These are phyloP conservation scores for Microcos paniculata DNA, from an alignment of 345 rosid genomes.

Conservation along the genomic window DNA sequence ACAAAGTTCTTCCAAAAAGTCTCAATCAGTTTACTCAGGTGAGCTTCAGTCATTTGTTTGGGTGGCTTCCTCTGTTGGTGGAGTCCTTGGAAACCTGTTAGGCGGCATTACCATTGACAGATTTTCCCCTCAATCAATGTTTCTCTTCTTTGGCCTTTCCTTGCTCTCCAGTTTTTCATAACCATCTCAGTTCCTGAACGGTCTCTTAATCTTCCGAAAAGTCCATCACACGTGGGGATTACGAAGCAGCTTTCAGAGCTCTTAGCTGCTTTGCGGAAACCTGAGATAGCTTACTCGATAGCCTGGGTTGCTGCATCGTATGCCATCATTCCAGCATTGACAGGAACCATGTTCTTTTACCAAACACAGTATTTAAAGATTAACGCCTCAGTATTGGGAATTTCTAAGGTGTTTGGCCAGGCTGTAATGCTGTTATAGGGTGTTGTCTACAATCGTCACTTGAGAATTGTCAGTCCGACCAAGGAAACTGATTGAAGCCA, in stretches of 20 bases:
- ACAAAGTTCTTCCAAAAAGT: conserved; percentile 26
- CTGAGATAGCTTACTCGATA: conserved; percentile 62
- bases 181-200: conserved; percentile 57
- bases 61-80: conserved; percentile 83
- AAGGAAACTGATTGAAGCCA: conserved; percentile 57
- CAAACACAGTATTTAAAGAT: conserved; percentile 66
- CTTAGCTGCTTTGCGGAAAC: conserved; percentile 49
- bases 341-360: conserved; percentile 96
- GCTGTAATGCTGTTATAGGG: conserved; percentile 83
- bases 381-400: conserved; percentile 59
- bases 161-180: conserved; percentile 55
- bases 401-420: conserved; percentile 87
- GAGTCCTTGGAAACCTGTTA: conserved; percentile 77
- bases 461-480: conserved; percentile 62
- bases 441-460: conserved; percentile 46
- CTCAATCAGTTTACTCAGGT: conserved; percentile 43
- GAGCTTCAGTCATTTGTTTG: conserved; percentile 85
- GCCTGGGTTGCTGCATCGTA: conserved; percentile 78
- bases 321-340: conserved; percentile 66
- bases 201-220: conserved; percentile 61
- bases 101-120: conserved; percentile 64
- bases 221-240: conserved; percentile 49
- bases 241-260: conserved; percentile 63
- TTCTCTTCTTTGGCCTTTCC: conserved; percentile 54
- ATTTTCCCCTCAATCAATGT: conserved; percentile 48